A percentile compares a stretch with the other conserved stretches of the same genome.
These are phyloP conservation scores for Geotrichum candidum DNA, from an alignment of 1,139 yeast species.

Conservation along the genomic window DNA sequence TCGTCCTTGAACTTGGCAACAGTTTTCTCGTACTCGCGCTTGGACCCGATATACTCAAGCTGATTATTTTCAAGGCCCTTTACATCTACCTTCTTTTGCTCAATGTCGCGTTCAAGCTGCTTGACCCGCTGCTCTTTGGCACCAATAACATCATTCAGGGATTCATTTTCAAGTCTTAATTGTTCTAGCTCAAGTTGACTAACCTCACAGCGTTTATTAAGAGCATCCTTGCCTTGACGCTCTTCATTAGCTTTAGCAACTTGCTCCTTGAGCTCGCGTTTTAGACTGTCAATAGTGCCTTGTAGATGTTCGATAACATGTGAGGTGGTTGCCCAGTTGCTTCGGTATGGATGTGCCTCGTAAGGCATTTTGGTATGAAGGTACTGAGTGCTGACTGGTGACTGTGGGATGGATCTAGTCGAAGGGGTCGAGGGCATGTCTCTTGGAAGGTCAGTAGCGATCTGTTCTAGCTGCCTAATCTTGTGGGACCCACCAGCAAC, in stretches of 20 bases:
- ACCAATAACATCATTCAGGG: conserved; percentile 22
- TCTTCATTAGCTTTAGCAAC: conserved; percentile 26
- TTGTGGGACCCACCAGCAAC: conserved; percentile 16
- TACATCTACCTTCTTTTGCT: conserved; percentile 13
- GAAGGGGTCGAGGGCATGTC: conserved; percentile 3
- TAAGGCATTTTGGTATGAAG: conserved; percentile 7
- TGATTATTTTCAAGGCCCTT: conserved; percentile 20
- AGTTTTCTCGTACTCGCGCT: conserved; percentile 3
- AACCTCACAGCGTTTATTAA: conserved; percentile 24
- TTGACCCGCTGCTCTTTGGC: conserved; percentile 22
- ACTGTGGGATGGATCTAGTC: neutral
- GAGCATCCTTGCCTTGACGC: conserved; percentile 23
- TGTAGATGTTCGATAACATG: conserved; percentile 29
- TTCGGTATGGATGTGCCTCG: conserved; percentile 15
- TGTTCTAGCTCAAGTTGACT: conserved; percentile 23
- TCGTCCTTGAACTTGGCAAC: neutral
- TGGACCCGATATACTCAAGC: conserved; percentile 5
- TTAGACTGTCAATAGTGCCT: conserved; percentile 25
- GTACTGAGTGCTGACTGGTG: neutral
- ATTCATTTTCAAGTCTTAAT: conserved; percentile 25
- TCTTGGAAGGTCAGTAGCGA: conserved; percentile 15
- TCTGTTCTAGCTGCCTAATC: conserved; percentile 14
- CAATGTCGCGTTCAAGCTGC: neutral
- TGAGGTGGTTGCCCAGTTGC: conserved; percentile 20
- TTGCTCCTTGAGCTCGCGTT: conserved; percentile 27